Conservation (phyloP, 257 asterid genomes). For the Perilla frutescens region DNA sequence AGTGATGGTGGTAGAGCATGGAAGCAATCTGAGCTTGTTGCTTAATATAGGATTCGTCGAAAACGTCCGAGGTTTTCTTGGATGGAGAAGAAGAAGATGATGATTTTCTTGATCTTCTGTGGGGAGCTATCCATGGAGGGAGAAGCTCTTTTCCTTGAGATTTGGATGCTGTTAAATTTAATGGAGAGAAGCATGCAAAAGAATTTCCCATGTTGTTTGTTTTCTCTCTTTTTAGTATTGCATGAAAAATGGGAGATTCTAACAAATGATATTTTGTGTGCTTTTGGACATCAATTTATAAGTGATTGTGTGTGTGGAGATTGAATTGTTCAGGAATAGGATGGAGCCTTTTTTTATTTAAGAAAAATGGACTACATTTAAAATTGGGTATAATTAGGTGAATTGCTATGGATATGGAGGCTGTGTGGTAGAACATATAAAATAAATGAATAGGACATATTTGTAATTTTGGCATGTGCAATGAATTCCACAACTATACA, state of each 20-base stretch:
- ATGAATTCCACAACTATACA: constrained; percentile 24
- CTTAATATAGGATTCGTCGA: constrained; percentile 55
- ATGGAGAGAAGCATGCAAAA: constrained; percentile 55
- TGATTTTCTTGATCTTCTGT: constrained; percentile 47
- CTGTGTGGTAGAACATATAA: neutral
- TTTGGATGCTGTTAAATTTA: constrained; percentile 26
- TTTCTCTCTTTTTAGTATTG: neutral
- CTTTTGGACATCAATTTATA: constrained; percentile 10
- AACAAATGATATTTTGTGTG: constrained; percentile 13
- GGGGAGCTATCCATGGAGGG: constrained; percentile 50
- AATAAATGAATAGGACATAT: constrained; percentile 19
- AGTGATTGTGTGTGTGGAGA: constrained; percentile 19
- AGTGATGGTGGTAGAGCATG: constrained; percentile 60
- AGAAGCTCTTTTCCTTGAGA: constrained; percentile 39
- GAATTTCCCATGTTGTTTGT: constrained; percentile 53
- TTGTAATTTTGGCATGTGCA: constrained; percentile 19
- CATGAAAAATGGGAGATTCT: neutral
- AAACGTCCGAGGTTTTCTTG: constrained; percentile 18
- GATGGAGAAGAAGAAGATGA: constrained; percentile 36
- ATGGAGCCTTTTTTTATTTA: constrained; percentile 19
- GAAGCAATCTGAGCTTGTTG: constrained; percentile 67
- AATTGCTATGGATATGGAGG: constrained; percentile 21
- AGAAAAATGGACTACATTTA: constrained; percentile 13
- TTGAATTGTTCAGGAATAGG: constrained; percentile 27
- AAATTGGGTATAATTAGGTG: constrained; percentile 30